Conservation (phyloP, 139 green algal genomes). For the Zygnema cylindricum region DNA sequence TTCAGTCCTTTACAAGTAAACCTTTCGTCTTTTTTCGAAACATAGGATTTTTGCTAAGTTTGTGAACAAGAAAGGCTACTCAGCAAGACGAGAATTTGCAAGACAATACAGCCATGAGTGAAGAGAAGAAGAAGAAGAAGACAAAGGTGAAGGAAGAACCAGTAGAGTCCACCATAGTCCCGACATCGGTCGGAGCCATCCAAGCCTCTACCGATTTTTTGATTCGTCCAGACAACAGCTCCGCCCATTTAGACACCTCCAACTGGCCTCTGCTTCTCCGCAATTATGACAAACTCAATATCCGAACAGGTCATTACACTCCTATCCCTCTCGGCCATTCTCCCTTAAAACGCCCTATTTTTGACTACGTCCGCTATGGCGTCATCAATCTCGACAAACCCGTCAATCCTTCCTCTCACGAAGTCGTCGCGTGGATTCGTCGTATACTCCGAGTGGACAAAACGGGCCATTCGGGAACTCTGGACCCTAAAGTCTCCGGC, state of each 20-base stretch:
- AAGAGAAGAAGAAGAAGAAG: conserved; percentile 50
- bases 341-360: conserved; percentile 83
- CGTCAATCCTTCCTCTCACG: conserved; percentile 94
- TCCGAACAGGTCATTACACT: conserved; percentile 97
- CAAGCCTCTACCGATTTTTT: conserved; percentile 64
- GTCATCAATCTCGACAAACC: conserved; percentile 99
- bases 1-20: no score
- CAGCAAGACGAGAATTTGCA: no score
- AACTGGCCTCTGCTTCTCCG: conserved; percentile 97
- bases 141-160: not conserved
- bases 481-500: conserved; percentile 95
- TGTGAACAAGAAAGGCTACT: no score
- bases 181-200: not conserved
- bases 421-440: conserved; percentile 96
- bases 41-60: no score
- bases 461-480: conserved; percentile 94
- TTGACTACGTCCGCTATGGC: conserved; percentile 94
- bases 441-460: conserved; percentile 98
- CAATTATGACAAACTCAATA: conserved; percentile 73
- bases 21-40: no score
- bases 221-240: conserved; percentile 68
- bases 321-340: conserved; percentile 92
- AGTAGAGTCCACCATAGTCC: not conserved
- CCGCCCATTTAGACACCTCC: conserved; percentile 85
- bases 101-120: conserved; percentile 38